A percentile compares a stretch with the other conserved stretches of the same genome.
These are phyloP conservation scores for Tardiomyces digboiensis DNA, from an alignment of 1,139 yeast genomes.

Conservation along the genomic window DNA sequence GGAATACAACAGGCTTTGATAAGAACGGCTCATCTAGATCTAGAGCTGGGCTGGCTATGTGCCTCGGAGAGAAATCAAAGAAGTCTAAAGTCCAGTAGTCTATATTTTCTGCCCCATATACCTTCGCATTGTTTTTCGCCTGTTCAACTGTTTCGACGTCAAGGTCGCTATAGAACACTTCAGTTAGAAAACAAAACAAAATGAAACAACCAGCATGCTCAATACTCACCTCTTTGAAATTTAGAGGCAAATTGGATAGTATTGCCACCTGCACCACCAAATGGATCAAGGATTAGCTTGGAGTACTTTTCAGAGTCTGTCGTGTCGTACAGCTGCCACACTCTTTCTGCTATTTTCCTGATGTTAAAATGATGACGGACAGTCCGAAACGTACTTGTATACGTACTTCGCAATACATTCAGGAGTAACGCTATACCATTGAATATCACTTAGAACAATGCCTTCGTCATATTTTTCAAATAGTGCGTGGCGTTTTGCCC, in stretches of 20 bases:
- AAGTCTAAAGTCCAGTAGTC: constrained; percentile 49
- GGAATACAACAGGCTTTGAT: constrained; percentile 7
- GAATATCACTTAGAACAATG: constrained; percentile 57
- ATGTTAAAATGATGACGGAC: neutral
- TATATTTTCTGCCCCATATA: constrained; percentile 54
- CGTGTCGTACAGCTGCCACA: constrained; percentile 33
- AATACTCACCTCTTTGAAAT: constrained; percentile 32
- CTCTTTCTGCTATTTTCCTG: neutral
- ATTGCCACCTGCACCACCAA: constrained; percentile 97
- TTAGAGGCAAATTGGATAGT: constrained; percentile 64
- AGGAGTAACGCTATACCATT: constrained; percentile 93
- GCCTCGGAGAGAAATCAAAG: too few species aligned
- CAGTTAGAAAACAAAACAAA: too few species aligned
- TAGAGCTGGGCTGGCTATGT: too few species aligned
- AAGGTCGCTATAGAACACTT: constrained; percentile 59
- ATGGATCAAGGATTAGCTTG: constrained; percentile 47
- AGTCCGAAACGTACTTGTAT: neutral
- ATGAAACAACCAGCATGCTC: too few species aligned
- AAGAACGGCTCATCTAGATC: constrained; percentile 2
- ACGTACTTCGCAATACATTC: constrained; percentile 31
- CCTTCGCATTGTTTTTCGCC: constrained; percentile 59
- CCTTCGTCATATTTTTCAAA: constrained; percentile 63
- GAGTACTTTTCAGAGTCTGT: constrained; percentile 42
- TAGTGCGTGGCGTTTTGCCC: constrained; percentile 48
- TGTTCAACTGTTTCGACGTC: constrained; percentile 53